Base-by-base conservation (phyloP, 352 stramenopile genomes). In the Thalassiosira delicatula region DNA sequence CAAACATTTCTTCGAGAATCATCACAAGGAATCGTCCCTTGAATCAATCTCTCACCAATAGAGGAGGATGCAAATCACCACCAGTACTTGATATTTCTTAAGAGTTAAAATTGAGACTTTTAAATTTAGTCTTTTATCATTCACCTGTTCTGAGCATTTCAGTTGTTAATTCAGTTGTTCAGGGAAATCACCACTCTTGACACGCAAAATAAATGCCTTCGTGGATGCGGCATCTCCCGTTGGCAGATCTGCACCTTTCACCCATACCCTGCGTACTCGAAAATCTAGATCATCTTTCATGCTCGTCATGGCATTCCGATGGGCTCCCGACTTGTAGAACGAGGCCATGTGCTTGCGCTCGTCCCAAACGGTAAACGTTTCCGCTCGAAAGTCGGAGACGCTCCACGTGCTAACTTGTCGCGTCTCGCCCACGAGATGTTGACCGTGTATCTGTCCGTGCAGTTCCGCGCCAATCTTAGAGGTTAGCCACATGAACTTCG, bases 311-410 rank as follows among this genome's bases (percentile, higher is more conserved):
- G 59, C 59, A 67, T 67, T 17, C 29, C 12, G 25, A 46, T 67
- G 59, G 8, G 59, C 59, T 9, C 59, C 59, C 3, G 59, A 67
- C 27, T 49, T 7, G 30, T 67, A 67, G 30, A 67, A 67, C 30
- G 12, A 51, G 8, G 59, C 59, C 59, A 67, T 67, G 19, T 49
- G 19, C 35, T 67, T 33, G 2, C 59, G 59, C 19, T 67, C 59
- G 19, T 67, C 30, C 59, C 59, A 67, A 17, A 67, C 59, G 25
- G 59, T 67, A 67, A 67, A 67, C 19, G 59, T 67, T 49, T 67
- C 59, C 19, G 35, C 30, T 19, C 59, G 59, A 42, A 67, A 67
- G 35, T 67, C 59, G 12, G 59, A 67, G 17, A 67, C 30, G 29
- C 59, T 33, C 59, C 59, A 67, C 2, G 35, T 49, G 19, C 59